phyloP scores from a whole-genome alignment of 1,139 yeast genomes.

The Torulaspora pretoriensis region DNA sequence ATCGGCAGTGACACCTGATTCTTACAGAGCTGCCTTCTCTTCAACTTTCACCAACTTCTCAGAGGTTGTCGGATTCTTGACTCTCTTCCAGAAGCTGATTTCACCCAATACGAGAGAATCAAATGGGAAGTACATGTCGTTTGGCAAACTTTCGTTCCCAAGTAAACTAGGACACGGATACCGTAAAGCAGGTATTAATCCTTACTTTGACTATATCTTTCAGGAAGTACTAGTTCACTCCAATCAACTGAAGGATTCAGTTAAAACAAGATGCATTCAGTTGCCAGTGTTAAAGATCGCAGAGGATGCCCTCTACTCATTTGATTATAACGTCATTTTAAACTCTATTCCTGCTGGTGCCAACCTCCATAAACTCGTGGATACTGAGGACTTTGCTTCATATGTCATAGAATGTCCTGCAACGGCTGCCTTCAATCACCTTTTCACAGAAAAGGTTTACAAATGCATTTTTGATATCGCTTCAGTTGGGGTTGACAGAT shows the following conservation, averaged over 20 bases:
- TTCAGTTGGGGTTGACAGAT: slow-evolving; percentile 52
- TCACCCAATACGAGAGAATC: slow-evolving; percentile 41
- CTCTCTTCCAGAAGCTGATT: slow-evolving; percentile 37
- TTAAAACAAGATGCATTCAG: slow-evolving; percentile 50
- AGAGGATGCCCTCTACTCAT: slow-evolving; percentile 49
- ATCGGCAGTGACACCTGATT: slow-evolving; percentile 19
- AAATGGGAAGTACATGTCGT: slow-evolving; percentile 30
- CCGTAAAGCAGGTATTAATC: slow-evolving; percentile 70
- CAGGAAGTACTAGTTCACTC: slow-evolving; percentile 59
- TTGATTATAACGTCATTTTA: slow-evolving; percentile 61
- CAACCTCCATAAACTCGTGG: slow-evolving; percentile 50
- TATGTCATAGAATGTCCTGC: slow-evolving; percentile 62
- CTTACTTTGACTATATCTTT: slow-evolving; percentile 69
- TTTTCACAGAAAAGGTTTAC: slow-evolving; percentile 58
- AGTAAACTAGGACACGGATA: slow-evolving; percentile 56
- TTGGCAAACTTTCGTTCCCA: slow-evolving; percentile 55
- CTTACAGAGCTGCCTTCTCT: slow-evolving; percentile 28
- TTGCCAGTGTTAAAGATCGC: slow-evolving; percentile 50
- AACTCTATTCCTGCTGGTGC: slow-evolving; percentile 48
- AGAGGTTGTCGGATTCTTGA: slow-evolving; percentile 59
- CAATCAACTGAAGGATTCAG: slow-evolving; percentile 21
- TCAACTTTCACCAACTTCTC: slow-evolving; percentile 41
- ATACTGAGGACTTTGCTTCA: slow-evolving; percentile 39
- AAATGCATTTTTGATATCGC: slow-evolving; percentile 53
- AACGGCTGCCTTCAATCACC: slow-evolving; percentile 54